A percentile compares a stretch with the other conserved stretches of the same genome.
phyloP scores from a whole-genome alignment of 2,329 filamentous ascomycete species.

The Sclerotinia spermophila region DNA sequence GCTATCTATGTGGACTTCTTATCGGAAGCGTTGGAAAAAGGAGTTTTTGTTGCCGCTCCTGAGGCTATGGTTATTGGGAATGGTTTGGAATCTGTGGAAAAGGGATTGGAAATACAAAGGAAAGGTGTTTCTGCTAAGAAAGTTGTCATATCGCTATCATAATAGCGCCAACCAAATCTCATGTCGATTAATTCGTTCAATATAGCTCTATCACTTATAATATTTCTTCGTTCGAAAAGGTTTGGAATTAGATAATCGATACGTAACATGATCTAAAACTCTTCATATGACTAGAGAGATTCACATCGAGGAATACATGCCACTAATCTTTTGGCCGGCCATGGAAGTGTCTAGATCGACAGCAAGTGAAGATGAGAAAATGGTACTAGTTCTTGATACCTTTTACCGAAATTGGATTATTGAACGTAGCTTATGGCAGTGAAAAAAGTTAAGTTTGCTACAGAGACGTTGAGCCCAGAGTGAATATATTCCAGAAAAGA shows the following conservation, averaged over 20 bases:
- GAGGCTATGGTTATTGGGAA: conserved; percentile 40
- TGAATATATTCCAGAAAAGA: not conserved
- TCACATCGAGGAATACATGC: not conserved
- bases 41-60: conserved; percentile 39
- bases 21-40: conserved; percentile 38
- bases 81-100: conserved; percentile 43
- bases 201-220: not conserved
- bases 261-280: too few relatives aligned
- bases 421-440: not conserved
- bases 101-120: conserved; percentile 37
- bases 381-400: not conserved
- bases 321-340: not conserved
- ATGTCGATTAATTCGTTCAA: not conserved
- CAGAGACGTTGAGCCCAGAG: not conserved
- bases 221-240: not conserved
- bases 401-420: not conserved
- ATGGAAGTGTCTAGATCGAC: not conserved
- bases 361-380: not conserved
- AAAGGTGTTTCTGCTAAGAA: conserved; percentile 24
- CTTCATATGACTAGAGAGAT: too few relatives aligned
- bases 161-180: too few relatives aligned
- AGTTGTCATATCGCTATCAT: conserved; percentile 20
- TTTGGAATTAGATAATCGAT: not conserved
- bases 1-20: conserved; percentile 41
- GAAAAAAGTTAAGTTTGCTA: not conserved